Conservation (phyloP, 208 protist genomes). For the Acanthamoeba quina region DNA sequence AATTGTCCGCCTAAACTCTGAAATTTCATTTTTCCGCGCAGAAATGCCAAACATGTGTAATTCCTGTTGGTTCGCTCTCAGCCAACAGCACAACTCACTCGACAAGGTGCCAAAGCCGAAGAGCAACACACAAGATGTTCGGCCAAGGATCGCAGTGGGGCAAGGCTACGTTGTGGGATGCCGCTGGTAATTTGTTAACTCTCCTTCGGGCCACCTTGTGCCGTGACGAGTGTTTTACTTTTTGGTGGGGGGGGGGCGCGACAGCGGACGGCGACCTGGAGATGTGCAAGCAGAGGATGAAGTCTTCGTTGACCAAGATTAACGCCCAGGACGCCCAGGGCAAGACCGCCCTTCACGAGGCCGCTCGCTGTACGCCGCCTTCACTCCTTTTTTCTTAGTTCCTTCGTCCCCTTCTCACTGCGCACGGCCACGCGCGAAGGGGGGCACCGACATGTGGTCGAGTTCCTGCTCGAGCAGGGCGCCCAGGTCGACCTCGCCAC, state of each 20-base stretch:
- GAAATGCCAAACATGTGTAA: background rate
- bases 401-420: too few species aligned
- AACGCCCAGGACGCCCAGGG: conserved; percentile 45
- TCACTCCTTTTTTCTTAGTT: too few species aligned
- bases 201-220: background rate
- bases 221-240: background rate
- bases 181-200: background rate
- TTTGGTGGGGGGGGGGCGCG: background rate
- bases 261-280: conserved; percentile 38
- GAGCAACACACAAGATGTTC: background rate
- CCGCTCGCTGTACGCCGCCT: background rate
- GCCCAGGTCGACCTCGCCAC: conserved; percentile 20
- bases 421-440: background rate
- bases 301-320: conserved; percentile 20
- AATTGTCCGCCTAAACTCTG: too few species aligned
- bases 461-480: conserved; percentile 5
- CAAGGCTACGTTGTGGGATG: conserved; percentile 35
- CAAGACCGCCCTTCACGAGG: conserved; percentile 45
- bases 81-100: background rate
- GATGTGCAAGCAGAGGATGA: conserved; percentile 58
- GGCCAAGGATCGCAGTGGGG: conserved; percentile 55
- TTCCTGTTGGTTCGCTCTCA: background rate
- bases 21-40: too few species aligned
- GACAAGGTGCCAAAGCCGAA: too few species aligned
- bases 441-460: conserved; percentile 5